Evolutionary conservation across 176 grass and related monocot species (phyloP).

Genomic region (Thinopyrum elongatum): DNA sequence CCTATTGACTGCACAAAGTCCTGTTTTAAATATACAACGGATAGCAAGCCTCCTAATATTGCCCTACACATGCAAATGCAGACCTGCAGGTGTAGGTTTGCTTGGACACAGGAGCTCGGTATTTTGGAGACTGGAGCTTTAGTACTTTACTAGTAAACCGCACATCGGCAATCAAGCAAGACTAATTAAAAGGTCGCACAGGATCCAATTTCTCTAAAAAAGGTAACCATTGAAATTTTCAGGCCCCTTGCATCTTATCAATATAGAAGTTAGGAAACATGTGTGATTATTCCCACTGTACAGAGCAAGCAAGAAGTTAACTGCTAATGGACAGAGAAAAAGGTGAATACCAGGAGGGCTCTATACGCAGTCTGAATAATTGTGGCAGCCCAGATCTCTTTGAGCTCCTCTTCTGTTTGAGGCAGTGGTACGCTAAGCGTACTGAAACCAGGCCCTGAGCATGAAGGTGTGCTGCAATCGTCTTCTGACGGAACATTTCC

Average conservation of each 20-base stretch:
- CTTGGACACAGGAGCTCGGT: not conserved
- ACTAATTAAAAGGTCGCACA: too few relatives aligned
- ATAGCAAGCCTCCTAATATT: not conserved
- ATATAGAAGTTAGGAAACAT: too few relatives aligned
- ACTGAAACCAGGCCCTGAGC: slow-evolving; percentile 32
- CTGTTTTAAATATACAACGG: not conserved
- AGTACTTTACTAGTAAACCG: too few relatives aligned
- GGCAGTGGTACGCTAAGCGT: slow-evolving; percentile 25
- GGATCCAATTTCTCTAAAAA: too few relatives aligned
- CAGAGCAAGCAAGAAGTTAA: too few relatives aligned
- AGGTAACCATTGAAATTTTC: too few relatives aligned
- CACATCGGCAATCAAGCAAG: too few relatives aligned
- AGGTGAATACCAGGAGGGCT: slow-evolving; percentile 68
- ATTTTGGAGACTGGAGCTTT: not conserved
- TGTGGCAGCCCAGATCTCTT: slow-evolving; percentile 70
- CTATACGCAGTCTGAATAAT: slow-evolving; percentile 88
- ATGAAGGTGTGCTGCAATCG: slow-evolving; percentile 30
- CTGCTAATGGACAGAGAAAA: not conserved
- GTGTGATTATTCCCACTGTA: too few relatives aligned
- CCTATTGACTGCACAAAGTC: not conserved
- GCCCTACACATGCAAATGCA: not conserved
- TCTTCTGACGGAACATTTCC: slow-evolving; percentile 33
- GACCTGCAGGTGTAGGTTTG: not conserved
- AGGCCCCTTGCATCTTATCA: too few relatives aligned
- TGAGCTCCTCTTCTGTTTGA: slow-evolving; percentile 50